Conservation (phyloP, 805 yeast species). For the Ogataea allantospora region DNA sequence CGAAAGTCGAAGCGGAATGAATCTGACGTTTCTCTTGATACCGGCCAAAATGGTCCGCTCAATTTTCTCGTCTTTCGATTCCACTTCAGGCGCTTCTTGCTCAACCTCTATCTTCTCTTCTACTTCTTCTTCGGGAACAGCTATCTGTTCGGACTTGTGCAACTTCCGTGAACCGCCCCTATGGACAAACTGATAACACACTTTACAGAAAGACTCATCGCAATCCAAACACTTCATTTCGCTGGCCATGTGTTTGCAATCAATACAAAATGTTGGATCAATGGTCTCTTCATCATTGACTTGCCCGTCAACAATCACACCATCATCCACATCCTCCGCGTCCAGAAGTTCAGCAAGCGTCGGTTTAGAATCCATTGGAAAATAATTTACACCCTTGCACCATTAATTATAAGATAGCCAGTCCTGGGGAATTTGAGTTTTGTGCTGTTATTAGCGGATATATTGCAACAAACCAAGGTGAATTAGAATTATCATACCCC, state of each 20-base stretch:
- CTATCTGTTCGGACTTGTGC: conserved; percentile 37
- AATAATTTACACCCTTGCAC: conserved; percentile 10
- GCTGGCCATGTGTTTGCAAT: conserved; percentile 71
- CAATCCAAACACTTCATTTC: conserved; percentile 63
- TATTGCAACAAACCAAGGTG: no score
- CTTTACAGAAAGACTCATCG: conserved; percentile 65
- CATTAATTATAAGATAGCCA: no score
- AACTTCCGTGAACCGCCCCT: conserved; percentile 60
- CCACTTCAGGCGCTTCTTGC: conserved; percentile 21
- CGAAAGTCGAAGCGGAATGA: conserved; percentile 68
- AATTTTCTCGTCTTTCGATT: conserved; percentile 14
- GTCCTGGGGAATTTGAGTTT: no score
- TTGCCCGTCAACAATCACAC: conserved; percentile 3
- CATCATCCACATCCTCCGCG: conserved; percentile 16
- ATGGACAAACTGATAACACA: conserved; percentile 67
- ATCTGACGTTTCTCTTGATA: conserved; percentile 46
- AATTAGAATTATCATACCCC: no score
- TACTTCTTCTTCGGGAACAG: conserved; percentile 17
- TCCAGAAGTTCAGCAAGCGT: conserved; percentile 30
- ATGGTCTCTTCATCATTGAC: conserved; percentile 29
- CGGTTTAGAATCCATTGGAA: conserved; percentile 17
- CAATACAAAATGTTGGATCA: conserved; percentile 53
- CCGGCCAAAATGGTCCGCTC: conserved; percentile 32
- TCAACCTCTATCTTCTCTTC: conserved; percentile 16
- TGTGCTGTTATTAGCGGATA: no score